Conservation (phyloP, 768 basidiomycete species). For the Termitomyces sp. region DNA sequence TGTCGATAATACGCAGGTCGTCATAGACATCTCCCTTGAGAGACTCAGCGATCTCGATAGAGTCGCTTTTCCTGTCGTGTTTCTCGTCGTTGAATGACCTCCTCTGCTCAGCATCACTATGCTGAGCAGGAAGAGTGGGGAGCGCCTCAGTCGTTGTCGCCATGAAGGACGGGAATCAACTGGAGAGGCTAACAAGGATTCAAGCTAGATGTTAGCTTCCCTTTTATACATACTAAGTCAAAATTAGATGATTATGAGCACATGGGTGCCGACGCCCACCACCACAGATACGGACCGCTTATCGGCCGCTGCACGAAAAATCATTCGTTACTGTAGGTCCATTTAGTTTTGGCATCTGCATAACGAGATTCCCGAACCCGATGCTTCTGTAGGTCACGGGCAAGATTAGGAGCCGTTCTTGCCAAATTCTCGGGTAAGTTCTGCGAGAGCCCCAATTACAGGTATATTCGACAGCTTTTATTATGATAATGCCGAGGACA, state of each 20-base stretch:
- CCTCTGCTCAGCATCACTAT: background rate
- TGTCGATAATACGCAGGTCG: constrained; percentile 28
- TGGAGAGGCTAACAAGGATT: background rate
- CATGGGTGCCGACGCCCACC: background rate
- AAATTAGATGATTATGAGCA: background rate
- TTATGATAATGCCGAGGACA: background rate
- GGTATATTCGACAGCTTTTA: background rate
- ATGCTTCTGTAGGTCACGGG: background rate
- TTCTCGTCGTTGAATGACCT: background rate
- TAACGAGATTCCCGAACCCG: background rate
- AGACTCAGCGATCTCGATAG: constrained; percentile 10
- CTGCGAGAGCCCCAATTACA: background rate
- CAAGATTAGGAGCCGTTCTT: background rate
- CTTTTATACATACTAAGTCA: background rate
- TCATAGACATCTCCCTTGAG: constrained; percentile 14
- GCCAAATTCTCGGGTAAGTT: background rate
- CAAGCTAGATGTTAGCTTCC: background rate
- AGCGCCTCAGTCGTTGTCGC: background rate
- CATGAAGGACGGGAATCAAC: background rate
- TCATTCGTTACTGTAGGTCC: background rate
- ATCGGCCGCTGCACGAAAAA: background rate
- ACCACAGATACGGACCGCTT: background rate
- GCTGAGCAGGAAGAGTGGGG: background rate
- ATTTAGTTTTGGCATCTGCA: background rate
- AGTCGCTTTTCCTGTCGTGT: constrained; percentile 11